A percentile compares a stretch with the other conserved stretches of the same genome.
Conservation (phyloP, 2,329 filamentous ascomycete genomes). For the Exophiala phaeomuriformis region DNA sequence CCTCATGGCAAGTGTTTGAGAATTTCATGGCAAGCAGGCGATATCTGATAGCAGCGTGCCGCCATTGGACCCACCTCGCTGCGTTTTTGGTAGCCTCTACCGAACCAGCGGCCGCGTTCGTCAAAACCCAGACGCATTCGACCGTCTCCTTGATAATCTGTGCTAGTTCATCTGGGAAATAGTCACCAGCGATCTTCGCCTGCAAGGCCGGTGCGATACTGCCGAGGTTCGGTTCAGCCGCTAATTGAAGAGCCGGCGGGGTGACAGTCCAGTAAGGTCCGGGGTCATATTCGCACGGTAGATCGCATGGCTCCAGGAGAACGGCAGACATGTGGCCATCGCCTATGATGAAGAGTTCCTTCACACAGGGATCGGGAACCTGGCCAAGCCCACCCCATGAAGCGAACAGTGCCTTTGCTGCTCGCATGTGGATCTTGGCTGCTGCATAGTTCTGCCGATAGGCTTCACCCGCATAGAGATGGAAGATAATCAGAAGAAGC, state of each 20-base stretch:
- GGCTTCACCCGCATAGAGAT: slow-evolving; percentile 23
- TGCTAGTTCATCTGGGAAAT: slow-evolving; percentile 17
- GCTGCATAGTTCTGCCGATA: slow-evolving; percentile 23
- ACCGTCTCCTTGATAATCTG: slow-evolving; percentile 14
- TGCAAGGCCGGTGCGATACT: slow-evolving; percentile 13
- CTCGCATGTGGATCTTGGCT: slow-evolving; percentile 23
- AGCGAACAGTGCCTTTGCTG: slow-evolving; percentile 19
- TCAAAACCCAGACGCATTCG: slow-evolving; percentile 21
- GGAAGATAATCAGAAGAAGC: slow-evolving; percentile 23
- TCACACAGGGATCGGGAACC: slow-evolving; percentile 17
- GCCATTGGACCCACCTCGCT: slow-evolving; percentile 23
- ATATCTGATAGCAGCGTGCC: slow-evolving; percentile 19
- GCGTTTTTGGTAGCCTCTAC: slow-evolving; percentile 18
- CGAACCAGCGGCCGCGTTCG: slow-evolving; percentile 9
- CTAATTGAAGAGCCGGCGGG: slow-evolving; percentile 15
- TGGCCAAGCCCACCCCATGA: slow-evolving; percentile 21
- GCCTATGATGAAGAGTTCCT: slow-evolving; percentile 23
- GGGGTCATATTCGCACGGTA: slow-evolving; percentile 24
- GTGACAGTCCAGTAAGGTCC: slow-evolving; percentile 20
- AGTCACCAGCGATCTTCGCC: neutral
- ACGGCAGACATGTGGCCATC: slow-evolving; percentile 21
- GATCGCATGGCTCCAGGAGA: slow-evolving; percentile 18
- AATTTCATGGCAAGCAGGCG: slow-evolving; percentile 15
- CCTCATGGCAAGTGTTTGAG: slow-evolving; percentile 13
- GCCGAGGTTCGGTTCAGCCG: slow-evolving; percentile 14